Evolutionary conservation across 768 basidiomycete genomes (phyloP).

Genomic region (Kwoniella newhampshirensis): DNA sequence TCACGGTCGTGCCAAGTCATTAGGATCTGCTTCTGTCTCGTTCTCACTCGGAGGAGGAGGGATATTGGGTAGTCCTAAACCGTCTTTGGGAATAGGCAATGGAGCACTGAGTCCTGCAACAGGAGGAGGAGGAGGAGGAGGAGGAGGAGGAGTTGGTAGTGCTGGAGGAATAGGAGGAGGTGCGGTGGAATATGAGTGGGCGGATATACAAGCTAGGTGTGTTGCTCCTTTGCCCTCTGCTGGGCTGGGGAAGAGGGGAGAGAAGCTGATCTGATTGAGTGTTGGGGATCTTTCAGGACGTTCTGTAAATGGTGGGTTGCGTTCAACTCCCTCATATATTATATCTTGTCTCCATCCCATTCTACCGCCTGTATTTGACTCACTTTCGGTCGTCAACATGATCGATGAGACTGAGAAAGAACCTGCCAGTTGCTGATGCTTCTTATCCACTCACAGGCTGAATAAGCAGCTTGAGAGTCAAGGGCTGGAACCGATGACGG

Average conservation of each 20-base stretch:
- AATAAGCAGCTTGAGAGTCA: constrained; percentile 89
- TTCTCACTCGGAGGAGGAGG: background rate
- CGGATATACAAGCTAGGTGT: constrained; percentile 28
- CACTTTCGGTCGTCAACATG: background rate
- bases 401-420: background rate
- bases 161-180: background rate
- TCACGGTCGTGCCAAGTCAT: constrained; percentile 15
- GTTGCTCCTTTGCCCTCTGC: background rate
- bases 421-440: background rate
- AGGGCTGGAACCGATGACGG: constrained; percentile 81
- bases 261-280: constrained; percentile 6
- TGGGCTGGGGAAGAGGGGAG: background rate
- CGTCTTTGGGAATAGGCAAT: background rate
- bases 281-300: constrained; percentile 34
- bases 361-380: background rate
- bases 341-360: background rate
- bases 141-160: background rate
- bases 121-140: constrained; percentile 1
- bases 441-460: constrained; percentile 61
- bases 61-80: background rate
- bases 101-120: constrained; percentile 1
- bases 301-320: constrained; percentile 49
- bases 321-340: background rate
- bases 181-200: constrained; percentile 19
- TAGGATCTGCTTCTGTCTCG: constrained; percentile 13